Evolutionary conservation across 805 yeast genomes (phyloP).

Genomic region (Clavispora fructus): DNA sequence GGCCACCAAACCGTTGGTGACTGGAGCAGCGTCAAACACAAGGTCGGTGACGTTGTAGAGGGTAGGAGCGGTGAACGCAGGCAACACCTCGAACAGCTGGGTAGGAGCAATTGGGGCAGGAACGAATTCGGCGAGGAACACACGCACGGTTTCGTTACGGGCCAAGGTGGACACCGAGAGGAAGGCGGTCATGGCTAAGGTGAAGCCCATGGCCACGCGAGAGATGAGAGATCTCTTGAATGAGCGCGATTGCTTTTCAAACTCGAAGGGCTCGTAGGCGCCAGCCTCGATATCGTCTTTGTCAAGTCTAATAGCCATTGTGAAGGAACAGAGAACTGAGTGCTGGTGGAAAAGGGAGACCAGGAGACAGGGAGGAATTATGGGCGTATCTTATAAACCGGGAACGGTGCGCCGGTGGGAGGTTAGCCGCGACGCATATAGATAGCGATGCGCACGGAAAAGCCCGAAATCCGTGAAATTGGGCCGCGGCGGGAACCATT

Average conservation of each 20-base stretch:
- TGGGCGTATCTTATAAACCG: neutral
- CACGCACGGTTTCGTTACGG: neutral
- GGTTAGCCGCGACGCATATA: neutral
- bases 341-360: neutral
- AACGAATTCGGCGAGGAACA: neutral
- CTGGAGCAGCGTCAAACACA: neutral
- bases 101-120: constrained; percentile 4
- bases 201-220: neutral
- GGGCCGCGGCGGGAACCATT: neutral
- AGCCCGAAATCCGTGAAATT: neutral
- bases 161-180: neutral
- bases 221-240: neutral
- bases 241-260: neutral
- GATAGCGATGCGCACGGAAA: neutral
- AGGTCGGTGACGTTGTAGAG: constrained; percentile 2
- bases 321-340: neutral
- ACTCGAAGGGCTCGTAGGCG: neutral
- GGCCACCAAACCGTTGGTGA: constrained; percentile 6
- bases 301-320: neutral
- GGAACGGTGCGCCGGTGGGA: neutral
- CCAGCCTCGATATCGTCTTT: neutral
- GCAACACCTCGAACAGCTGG: constrained; percentile 13
- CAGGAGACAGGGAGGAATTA: too few relatives aligned
- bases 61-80: constrained; percentile 6
- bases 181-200: neutral